phyloP scores from a whole-genome alignment of 192 early-diverging fungal species.

The Linnemannia hyalina region DNA sequence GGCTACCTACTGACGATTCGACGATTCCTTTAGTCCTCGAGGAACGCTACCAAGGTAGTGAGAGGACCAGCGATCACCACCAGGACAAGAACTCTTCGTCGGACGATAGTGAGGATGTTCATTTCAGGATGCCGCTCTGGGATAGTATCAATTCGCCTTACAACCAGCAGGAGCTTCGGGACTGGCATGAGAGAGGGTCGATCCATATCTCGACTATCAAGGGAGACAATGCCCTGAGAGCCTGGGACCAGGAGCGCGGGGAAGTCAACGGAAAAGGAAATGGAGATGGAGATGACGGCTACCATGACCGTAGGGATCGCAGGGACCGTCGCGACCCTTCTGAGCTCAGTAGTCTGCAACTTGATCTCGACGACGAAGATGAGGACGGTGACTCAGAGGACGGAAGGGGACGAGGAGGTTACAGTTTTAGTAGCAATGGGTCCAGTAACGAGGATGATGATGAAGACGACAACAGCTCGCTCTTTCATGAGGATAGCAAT shows the following conservation, averaged over 20 bases:
- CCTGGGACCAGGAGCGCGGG: constrained; percentile 28
- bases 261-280: background rate
- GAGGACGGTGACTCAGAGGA: constrained; percentile 5
- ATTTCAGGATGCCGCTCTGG: constrained; percentile 53
- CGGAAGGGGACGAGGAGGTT: background rate
- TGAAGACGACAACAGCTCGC: background rate
- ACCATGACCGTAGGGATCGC: background rate
- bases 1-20: background rate
- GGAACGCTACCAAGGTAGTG: background rate
- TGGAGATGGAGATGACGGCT: background rate
- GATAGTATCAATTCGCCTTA: constrained; percentile 49
- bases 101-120: constrained; percentile 16
- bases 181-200: constrained; percentile 30
- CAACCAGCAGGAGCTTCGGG: constrained; percentile 25
- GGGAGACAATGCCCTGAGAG: background rate
- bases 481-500: constrained; percentile 17
- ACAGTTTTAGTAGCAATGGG: constrained; percentile 1
- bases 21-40: constrained; percentile 10
- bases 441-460: constrained; percentile 5
- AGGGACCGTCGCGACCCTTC: constrained; percentile 8
- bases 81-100: background rate
- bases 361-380: constrained; percentile 22
- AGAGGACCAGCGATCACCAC: background rate
- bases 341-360: constrained; percentile 32
- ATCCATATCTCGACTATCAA: constrained; percentile 22